A percentile compares a stretch with the other conserved stretches of the same genome.
phyloP scores from a whole-genome alignment of 2,329 filamentous ascomycete genomes.

The Aspergillus candidus region DNA sequence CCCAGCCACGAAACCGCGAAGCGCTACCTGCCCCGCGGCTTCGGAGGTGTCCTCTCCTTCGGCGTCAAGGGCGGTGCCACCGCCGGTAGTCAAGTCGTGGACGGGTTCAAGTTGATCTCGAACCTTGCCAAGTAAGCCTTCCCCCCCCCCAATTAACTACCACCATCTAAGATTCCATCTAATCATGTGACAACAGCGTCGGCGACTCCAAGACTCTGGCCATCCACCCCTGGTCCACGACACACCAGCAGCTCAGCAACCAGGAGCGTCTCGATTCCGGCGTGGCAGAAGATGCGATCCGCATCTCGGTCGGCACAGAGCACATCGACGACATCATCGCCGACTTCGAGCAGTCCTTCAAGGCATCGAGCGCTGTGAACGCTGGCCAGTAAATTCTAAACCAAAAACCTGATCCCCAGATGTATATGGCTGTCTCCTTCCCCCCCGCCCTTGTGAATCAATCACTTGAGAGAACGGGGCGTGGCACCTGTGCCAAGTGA shows the following conservation, averaged over 20 bases:
- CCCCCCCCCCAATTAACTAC: not conserved
- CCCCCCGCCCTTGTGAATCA: too few species aligned
- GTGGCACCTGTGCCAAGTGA: too few species aligned
- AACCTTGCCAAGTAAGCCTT: conserved; percentile 73
- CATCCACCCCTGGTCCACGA: conserved; percentile 93
- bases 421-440: too few species aligned
- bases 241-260: conserved; percentile 83
- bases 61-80: conserved; percentile 81
- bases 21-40: conserved; percentile 78
- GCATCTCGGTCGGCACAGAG: conserved; percentile 91
- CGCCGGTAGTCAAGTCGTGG: conserved; percentile 83
- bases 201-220: conserved; percentile 92
- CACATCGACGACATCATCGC: conserved; percentile 96
- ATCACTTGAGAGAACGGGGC: too few species aligned
- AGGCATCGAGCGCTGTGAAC: conserved; percentile 38
- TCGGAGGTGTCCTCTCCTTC: conserved; percentile 86
- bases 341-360: conserved; percentile 89
- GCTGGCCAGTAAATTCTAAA: too few species aligned
- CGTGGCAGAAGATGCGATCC: conserved; percentile 82
- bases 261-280: conserved; percentile 75
- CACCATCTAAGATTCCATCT: conserved; percentile 1
- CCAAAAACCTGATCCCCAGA: too few species aligned
- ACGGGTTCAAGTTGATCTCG: conserved; percentile 89
- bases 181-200: conserved; percentile 46
- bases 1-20: conserved; percentile 72